Evolutionary conservation across 2,329 filamentous ascomycete species (phyloP).

Genomic region (Sporothrix phasma): DNA sequence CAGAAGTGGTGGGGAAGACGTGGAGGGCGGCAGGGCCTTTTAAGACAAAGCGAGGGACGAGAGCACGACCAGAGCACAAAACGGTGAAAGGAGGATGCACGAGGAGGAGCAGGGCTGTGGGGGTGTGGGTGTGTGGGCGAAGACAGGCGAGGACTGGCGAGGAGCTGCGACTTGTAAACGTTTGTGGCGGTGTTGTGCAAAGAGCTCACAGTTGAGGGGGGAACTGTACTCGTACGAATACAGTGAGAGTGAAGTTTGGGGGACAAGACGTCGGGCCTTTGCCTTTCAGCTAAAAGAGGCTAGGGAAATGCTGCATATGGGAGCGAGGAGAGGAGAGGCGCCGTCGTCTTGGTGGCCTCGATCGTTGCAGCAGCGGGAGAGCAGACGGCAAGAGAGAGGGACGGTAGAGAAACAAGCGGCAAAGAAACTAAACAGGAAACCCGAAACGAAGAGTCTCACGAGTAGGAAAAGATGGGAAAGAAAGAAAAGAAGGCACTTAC

Average conservation of each 20-base stretch:
- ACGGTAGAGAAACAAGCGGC: not conserved
- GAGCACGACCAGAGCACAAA: not conserved
- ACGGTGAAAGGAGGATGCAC: slow-evolving; percentile 11
- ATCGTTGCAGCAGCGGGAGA: not conserved
- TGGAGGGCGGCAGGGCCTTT: not conserved
- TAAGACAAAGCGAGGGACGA: not conserved
- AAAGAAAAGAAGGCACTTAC: not conserved
- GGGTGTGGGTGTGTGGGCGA: not conserved
- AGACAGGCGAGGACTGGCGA: not conserved
- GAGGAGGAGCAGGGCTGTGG: slow-evolving; percentile 1
- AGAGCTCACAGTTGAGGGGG: not conserved
- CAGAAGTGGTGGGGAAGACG: slow-evolving; percentile 9
- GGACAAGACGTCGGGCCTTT: not conserved
- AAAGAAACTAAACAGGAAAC: not conserved
- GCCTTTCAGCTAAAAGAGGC: slow-evolving; percentile 5
- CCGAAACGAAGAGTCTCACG: not conserved
- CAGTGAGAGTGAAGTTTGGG: not conserved
- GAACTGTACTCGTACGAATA: too few species aligned
- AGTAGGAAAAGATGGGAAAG: not conserved
- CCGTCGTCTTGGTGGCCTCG: not conserved
- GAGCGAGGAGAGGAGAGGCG: not conserved
- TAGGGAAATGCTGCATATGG: not conserved
- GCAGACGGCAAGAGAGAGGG: not conserved
- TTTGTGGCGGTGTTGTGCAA: not conserved
- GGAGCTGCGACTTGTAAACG: not conserved